Evolutionary conservation across 805 yeast species (phyloP).

Genomic region (Wickerhamiella brachini): DNA sequence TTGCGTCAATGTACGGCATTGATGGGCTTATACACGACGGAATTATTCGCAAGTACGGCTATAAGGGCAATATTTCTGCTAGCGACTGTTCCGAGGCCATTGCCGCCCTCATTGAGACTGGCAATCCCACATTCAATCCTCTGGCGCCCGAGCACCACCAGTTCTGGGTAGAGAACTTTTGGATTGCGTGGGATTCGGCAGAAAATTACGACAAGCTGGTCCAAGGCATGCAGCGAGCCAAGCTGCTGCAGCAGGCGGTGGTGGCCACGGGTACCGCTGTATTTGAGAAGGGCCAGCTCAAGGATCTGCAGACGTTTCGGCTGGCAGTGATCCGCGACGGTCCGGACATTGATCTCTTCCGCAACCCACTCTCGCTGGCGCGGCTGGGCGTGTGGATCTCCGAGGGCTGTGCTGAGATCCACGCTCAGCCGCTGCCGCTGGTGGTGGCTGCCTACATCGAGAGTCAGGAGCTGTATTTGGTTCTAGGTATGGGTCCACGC

Average conservation of each 20-base stretch:
- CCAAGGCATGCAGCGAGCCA: constrained; percentile 76
- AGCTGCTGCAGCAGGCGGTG: constrained; percentile 63
- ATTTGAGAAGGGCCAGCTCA: constrained; percentile 67
- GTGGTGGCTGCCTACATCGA: constrained; percentile 75
- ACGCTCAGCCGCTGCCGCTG: constrained; percentile 52
- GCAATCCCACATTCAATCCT: constrained; percentile 2
- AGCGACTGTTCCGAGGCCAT: constrained; percentile 86
- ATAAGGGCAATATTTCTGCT: constrained; percentile 74
- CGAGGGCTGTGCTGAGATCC: constrained; percentile 77
- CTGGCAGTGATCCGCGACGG: constrained; percentile 83
- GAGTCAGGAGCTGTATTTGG: constrained; percentile 62
- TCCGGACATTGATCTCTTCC: constrained; percentile 62
- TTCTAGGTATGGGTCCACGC: constrained; percentile 79
- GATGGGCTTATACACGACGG: constrained; percentile 79
- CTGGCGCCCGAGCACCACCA: constrained; percentile 27
- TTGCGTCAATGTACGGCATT: constrained; percentile 61
- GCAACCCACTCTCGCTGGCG: constrained; percentile 73
- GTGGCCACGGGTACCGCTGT: constrained; percentile 84
- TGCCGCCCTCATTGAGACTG: constrained; percentile 60
- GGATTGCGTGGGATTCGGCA: constrained; percentile 55
- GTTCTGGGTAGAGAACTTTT: constrained; percentile 61
- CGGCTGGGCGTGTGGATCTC: constrained; percentile 83
- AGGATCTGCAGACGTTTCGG: constrained; percentile 65
- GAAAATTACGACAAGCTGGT: constrained; percentile 38
- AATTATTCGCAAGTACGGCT: constrained; percentile 75